A percentile compares a stretch with the other conserved stretches of the same genome.
These are phyloP conservation scores for Monascus purpureus DNA, from an alignment of 495 filamentous ascomycete genomes.

Conservation along the genomic window DNA sequence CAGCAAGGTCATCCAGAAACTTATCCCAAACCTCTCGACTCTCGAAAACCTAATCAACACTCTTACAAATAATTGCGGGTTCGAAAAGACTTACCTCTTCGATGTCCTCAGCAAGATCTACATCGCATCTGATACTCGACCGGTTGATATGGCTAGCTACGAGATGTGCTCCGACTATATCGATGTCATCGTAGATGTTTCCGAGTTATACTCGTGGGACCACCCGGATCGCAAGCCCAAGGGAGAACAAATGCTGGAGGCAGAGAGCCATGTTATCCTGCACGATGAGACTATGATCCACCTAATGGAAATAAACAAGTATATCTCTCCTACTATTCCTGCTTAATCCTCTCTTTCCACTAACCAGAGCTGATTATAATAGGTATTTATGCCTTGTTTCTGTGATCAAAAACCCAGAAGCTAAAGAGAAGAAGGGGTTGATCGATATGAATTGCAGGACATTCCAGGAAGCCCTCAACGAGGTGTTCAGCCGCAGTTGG, in stretches of 20 bases:
- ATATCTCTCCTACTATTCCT: slow-evolving; percentile 10
- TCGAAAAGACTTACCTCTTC: slow-evolving; percentile 95
- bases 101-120: slow-evolving; percentile 97
- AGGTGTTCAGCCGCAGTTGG: slow-evolving; percentile 41
- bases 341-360: neutral
- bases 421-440: slow-evolving; percentile 41
- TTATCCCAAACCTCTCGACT: slow-evolving; percentile 83
- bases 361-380: slow-evolving; percentile 4
- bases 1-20: slow-evolving; percentile 92
- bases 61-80: slow-evolving; percentile 73
- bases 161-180: slow-evolving; percentile 98
- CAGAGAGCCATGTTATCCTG: slow-evolving; percentile 65
- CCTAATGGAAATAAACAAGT: slow-evolving; percentile 84
- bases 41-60: slow-evolving; percentile 86
- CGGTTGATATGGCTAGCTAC: slow-evolving; percentile 84
- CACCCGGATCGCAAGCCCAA: slow-evolving; percentile 45
- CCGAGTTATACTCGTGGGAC: slow-evolving; percentile 78
- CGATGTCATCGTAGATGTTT: slow-evolving; percentile 91
- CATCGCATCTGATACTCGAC: slow-evolving; percentile 86
- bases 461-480: slow-evolving; percentile 43
- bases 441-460: slow-evolving; percentile 49
- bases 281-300: slow-evolving; percentile 76
- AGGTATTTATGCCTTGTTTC: slow-evolving; percentile 59
- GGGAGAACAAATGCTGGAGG: slow-evolving; percentile 52
- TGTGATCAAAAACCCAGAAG: slow-evolving; percentile 51